Evolutionary conservation across 805 yeast species (phyloP).

Genomic region (Saturnispora dispora): DNA sequence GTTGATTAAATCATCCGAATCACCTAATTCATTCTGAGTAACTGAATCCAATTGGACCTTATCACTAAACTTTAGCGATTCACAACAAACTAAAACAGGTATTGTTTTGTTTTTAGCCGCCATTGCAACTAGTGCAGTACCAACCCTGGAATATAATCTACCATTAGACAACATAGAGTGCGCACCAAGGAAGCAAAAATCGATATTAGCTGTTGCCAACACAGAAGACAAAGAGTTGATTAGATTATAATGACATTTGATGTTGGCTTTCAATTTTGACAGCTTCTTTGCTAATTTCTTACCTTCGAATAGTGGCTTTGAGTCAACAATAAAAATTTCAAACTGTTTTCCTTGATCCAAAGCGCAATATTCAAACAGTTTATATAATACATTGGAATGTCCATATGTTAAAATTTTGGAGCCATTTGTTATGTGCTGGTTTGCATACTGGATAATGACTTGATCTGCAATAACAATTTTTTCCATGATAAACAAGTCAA

Average conservation of each 20-base stretch:
- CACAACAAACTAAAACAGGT: slow-evolving; percentile 94
- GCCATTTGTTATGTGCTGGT: slow-evolving; percentile 64
- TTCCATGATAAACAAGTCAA: slow-evolving; percentile 76
- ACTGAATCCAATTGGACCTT: slow-evolving; percentile 95
- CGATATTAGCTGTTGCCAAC: slow-evolving; percentile 61
- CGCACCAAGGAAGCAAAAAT: slow-evolving; percentile 88
- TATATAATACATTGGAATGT: slow-evolving; percentile 72
- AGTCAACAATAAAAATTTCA: slow-evolving; percentile 80
- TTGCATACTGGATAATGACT: slow-evolving; percentile 74
- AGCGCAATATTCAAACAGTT: slow-evolving; percentile 64
- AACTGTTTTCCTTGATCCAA: slow-evolving; percentile 53
- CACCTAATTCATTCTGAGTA: slow-evolving; percentile 84
- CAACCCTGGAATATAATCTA: slow-evolving; percentile 83
- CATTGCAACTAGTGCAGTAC: slow-evolving; percentile 90
- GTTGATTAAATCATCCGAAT: slow-evolving; percentile 58
- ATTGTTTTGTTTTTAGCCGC: slow-evolving; percentile 79
- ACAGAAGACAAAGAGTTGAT: slow-evolving; percentile 74
- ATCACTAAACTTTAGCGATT: slow-evolving; percentile 87
- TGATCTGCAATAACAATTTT: slow-evolving; percentile 76
- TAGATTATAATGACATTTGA: slow-evolving; percentile 70
- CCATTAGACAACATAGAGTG: slow-evolving; percentile 97
- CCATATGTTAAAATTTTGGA: slow-evolving; percentile 83
- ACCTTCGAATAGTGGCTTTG: slow-evolving; percentile 93
- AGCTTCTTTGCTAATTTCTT: slow-evolving; percentile 61
- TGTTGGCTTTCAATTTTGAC: slow-evolving; percentile 40